phyloP scores from a whole-genome alignment of 139 green algal genomes.

The Volvox africanus region DNA sequence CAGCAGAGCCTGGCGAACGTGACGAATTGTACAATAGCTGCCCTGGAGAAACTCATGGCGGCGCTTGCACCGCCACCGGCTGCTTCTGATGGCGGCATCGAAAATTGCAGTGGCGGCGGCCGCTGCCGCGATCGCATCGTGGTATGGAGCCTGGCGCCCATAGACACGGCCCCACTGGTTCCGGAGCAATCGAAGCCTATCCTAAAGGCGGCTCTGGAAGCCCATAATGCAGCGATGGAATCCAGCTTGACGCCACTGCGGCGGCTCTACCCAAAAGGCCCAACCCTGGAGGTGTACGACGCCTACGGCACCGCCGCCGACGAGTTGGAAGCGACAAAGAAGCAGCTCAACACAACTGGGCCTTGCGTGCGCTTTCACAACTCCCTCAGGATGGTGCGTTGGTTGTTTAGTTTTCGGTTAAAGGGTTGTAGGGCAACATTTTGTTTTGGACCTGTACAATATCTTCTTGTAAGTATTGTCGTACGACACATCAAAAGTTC shows the following conservation, averaged over 20 bases:
- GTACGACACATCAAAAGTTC: background rate
- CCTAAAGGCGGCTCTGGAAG: background rate
- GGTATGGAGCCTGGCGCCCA: background rate
- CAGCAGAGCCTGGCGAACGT: background rate
- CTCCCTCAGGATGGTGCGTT: background rate
- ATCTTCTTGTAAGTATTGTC: background rate
- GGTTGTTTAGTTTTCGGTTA: background rate
- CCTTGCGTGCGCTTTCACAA: background rate
- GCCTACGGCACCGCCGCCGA: background rate
- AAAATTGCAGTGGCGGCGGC: background rate
- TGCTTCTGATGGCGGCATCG: background rate
- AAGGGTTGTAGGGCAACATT: background rate
- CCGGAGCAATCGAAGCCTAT: background rate
- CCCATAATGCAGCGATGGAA: background rate
- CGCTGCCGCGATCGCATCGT: background rate
- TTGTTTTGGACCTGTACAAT: background rate
- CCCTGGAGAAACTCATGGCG: slow-evolving; percentile 14
- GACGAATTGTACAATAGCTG: background rate
- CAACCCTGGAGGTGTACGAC: slow-evolving; percentile 13
- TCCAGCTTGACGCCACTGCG: slow-evolving; percentile 23
- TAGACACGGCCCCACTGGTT: background rate
- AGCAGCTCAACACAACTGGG: background rate
- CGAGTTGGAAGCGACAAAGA: background rate
- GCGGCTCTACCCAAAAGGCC: background rate
- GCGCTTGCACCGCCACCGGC: background rate